Conservation (phyloP, 2,329 filamentous ascomycete species). For the Leptographium lundbergii region DNA sequence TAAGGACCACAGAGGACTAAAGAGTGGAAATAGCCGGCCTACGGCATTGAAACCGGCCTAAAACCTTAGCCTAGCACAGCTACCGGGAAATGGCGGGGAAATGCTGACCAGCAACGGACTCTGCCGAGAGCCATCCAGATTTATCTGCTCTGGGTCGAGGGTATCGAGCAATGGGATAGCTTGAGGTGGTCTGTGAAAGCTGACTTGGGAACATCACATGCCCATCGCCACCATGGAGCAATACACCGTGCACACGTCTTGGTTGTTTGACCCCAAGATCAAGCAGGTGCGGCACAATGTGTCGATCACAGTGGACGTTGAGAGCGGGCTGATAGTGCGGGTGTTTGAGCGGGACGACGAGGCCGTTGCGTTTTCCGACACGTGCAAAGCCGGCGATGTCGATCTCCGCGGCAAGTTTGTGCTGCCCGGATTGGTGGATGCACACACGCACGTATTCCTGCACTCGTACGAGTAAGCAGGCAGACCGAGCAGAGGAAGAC, state of each 20-base stretch:
- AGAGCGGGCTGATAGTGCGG: conserved; percentile 27
- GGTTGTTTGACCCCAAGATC: conserved; percentile 31
- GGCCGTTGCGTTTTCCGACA: conserved; percentile 12
- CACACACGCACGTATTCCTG: conserved; percentile 43
- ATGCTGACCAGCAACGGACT: background rate
- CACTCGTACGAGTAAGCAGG: conserved; percentile 29
- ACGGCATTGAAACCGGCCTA: background rate
- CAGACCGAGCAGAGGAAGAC: background rate
- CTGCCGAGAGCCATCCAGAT: background rate
- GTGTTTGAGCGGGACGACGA: conserved; percentile 14
- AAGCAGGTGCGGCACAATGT: conserved; percentile 28
- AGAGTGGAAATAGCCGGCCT: background rate
- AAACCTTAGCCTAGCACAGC: background rate
- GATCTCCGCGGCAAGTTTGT: conserved; percentile 40
- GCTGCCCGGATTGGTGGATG: conserved; percentile 40
- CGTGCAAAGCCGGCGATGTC: conserved; percentile 26
- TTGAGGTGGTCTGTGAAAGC: no score
- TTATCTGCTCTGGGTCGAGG: background rate
- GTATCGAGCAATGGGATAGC: no score
- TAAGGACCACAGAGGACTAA: background rate
- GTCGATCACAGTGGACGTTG: conserved; percentile 27
- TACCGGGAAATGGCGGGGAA: background rate
- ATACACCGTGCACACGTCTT: conserved; percentile 28
- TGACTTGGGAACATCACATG: no score
- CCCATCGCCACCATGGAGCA: background rate